Evolutionary conservation across 345 rosid species (phyloP), one percentile per base, ranked within the genome.

Genomic region (Rubroshorea leprosula): DNA sequence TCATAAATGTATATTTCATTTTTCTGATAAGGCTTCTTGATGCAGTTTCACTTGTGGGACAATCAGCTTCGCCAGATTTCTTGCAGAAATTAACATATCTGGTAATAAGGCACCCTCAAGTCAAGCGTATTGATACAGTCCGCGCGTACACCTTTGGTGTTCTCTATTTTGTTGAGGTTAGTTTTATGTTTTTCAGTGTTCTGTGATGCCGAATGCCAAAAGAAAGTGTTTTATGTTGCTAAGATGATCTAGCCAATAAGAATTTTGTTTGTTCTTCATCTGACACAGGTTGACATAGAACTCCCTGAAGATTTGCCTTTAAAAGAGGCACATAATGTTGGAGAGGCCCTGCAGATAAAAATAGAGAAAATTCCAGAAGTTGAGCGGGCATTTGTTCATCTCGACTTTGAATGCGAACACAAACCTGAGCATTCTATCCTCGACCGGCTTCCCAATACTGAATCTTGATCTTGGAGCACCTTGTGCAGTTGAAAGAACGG

Each of bases 131-230:
- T 0, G 99, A 89, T 55, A 93, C 99, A 1, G 94, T 93, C 22
- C 95, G 96, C 6, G 96, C 98, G 31, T 92, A 92, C 71, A 84
- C 95, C 26, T 88, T 88, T 6, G 96, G 98, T 41, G 93, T 84
- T 62, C 93, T 92, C 29, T 88, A 86, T 59, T 92, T 92, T 68
- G 98, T 92, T 6, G 98, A 92, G 95, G 96, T 85, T 17, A 31
- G 92, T 64, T 62, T 23, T 29, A 19, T 38, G 55, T 10, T 0
- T 10, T 39, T 51, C 49, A 39, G 6, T 15, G 25, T 12, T 25
- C 45, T 45, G 5, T 46, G 39, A 22, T 18, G 17, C 25, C n/a
- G n/a, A n/a, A n/a, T n/a, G n/a, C n/a, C n/a, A n/a, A n/a, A n/a
- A n/a, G n/a, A n/a, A n/a, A n/a, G n/a, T n/a, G 25, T 12, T 25